Conservation (phyloP, 2,329 filamentous ascomycete genomes). For the Fusarium sp. region DNA sequence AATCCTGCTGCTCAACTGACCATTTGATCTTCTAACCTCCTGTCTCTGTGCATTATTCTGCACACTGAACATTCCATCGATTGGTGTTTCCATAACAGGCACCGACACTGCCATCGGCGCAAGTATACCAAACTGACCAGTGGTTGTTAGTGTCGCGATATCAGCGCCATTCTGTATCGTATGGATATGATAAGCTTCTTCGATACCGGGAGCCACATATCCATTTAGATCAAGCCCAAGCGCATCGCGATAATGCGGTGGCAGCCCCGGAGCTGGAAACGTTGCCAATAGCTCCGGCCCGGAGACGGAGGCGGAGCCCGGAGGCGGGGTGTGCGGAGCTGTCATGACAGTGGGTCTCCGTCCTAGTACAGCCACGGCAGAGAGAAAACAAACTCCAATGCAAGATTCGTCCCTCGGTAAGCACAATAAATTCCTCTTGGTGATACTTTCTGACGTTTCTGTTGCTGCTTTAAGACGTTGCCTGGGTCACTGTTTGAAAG, state of each 20-base stretch:
- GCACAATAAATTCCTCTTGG: background rate
- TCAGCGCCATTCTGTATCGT: constrained; percentile 3
- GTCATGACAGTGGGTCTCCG: constrained; percentile 25
- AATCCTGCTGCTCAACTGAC: constrained; percentile 67
- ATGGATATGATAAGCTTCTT: constrained; percentile 34
- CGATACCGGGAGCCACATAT: constrained; percentile 30
- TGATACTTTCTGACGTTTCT: constrained; percentile 5
- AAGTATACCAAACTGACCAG: constrained; percentile 61
- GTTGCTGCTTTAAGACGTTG: constrained; percentile 42
- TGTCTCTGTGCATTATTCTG: background rate
- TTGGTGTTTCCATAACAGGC: constrained; percentile 21
- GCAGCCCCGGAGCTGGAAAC: constrained; percentile 28
- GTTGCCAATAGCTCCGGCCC: constrained; percentile 9
- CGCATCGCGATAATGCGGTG: constrained; percentile 22
- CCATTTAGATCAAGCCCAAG: constrained; percentile 32
- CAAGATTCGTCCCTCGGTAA: background rate
- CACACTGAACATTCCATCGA: constrained; percentile 11
- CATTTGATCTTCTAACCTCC: constrained; percentile 52
- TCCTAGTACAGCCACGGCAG: background rate
- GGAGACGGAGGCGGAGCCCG: constrained; percentile 20
- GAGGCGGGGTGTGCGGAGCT: constrained; percentile 25
- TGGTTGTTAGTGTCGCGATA: background rate
- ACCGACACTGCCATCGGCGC: constrained; percentile 47
- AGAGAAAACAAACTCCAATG: background rate
- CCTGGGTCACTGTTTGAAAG: background rate